These are phyloP conservation scores for Stevia rebaudiana DNA, from an alignment of 140 eudicot genomes.

Conservation along the genomic window DNA sequence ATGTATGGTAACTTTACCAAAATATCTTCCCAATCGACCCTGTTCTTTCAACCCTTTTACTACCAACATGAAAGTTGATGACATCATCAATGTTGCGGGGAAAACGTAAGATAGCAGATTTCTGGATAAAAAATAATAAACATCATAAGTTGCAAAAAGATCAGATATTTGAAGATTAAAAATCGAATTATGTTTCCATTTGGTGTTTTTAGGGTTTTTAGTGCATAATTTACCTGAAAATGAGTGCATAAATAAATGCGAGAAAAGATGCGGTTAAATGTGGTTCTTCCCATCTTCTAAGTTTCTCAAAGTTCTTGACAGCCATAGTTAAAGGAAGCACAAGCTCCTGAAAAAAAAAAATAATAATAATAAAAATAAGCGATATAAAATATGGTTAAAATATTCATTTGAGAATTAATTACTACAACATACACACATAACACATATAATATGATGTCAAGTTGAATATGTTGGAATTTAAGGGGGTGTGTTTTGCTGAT, in stretches of 20 bases:
- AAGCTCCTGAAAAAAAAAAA: slow-evolving; percentile 47
- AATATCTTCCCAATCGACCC: slow-evolving; percentile 86
- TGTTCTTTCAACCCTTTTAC: slow-evolving; percentile 82
- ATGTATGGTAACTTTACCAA: slow-evolving; percentile 73
- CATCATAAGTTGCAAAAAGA: too few species aligned
- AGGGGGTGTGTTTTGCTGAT: too few species aligned
- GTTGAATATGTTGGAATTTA: too few species aligned
- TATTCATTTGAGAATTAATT: too few species aligned
- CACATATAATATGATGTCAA: too few species aligned
- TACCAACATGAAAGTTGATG: slow-evolving; percentile 65
- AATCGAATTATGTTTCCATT: neutral
- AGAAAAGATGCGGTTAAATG: slow-evolving; percentile 68
- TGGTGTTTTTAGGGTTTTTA: too few species aligned
- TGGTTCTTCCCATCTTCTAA: slow-evolving; percentile 86
- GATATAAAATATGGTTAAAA: neutral
- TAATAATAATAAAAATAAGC: too few species aligned
- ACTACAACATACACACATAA: too few species aligned
- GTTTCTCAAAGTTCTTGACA: slow-evolving; percentile 49
- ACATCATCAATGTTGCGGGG: slow-evolving; percentile 54
- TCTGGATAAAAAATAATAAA: slow-evolving; percentile 34
- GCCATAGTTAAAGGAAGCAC: slow-evolving; percentile 60
- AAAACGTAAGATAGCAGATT: slow-evolving; percentile 60
- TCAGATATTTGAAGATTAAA: too few species aligned
- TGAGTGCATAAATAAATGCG: slow-evolving; percentile 55
- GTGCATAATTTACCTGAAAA: slow-evolving; percentile 85